A percentile compares a stretch with the other conserved stretches of the same genome.
phyloP scores from a whole-genome alignment of 305 asterid genomes.

The Striga hermonthica region DNA sequence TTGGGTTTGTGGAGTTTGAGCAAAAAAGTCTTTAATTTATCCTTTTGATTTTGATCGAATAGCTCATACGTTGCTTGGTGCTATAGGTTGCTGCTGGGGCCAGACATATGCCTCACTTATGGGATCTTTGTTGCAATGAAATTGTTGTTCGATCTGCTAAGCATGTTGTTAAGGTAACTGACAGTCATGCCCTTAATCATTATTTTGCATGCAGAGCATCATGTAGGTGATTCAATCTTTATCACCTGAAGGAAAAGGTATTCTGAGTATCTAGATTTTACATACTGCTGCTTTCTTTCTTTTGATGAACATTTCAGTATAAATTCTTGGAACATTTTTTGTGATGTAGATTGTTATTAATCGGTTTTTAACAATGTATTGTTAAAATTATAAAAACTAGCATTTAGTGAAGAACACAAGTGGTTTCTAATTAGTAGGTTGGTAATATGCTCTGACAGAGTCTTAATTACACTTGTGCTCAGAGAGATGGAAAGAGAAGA shows the following conservation, averaged over 20 bases:
- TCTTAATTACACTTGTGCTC: too few species aligned
- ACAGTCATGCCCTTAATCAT: background rate
- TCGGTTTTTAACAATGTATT: too few species aligned
- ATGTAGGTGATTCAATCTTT: constrained; percentile 3
- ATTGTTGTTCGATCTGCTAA: constrained; percentile 42
- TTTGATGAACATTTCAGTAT: constrained; percentile 3
- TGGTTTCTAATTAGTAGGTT: too few species aligned
- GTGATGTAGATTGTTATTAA: too few species aligned
- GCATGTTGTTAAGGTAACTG: constrained; percentile 40
- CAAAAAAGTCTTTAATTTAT: constrained; percentile 16
- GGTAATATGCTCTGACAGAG: too few species aligned
- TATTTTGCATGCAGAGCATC: constrained; percentile 2
- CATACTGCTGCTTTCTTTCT: constrained; percentile 1
- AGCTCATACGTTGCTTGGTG: constrained; percentile 30
- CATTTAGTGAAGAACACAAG: too few species aligned
- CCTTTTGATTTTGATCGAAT: constrained; percentile 15
- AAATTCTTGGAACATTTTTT: background rate
- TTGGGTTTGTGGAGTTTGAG: constrained; percentile 14
- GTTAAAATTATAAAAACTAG: too few species aligned
- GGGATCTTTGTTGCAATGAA: constrained; percentile 46
- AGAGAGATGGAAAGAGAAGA: too few species aligned
- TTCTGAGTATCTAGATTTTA: background rate
- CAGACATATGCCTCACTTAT: constrained; percentile 44
- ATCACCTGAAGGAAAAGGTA: constrained; percentile 7
- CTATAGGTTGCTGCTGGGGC: constrained; percentile 42